Conservation (phyloP, 345 rosid species). For the Eucalyptus cloeziana region DNA sequence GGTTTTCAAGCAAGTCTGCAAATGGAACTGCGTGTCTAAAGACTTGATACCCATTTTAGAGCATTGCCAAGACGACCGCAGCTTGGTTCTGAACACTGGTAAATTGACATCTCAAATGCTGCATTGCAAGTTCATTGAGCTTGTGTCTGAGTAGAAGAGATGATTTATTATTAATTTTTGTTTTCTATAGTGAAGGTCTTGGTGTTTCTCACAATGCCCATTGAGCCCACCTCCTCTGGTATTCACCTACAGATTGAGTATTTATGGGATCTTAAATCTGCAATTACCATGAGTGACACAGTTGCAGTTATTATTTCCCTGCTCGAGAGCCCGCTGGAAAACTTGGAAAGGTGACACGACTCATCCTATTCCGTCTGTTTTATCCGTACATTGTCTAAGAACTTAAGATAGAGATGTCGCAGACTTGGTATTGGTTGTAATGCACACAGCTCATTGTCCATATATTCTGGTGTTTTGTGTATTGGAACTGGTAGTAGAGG, state of each 20-base stretch:
- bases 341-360: slow-evolving; percentile 44
- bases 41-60: slow-evolving; percentile 82
- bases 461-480: not conserved
- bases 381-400: not conserved
- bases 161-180: not conserved
- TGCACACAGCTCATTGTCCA: not conserved
- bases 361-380: not conserved
- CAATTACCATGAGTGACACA: slow-evolving; percentile 50
- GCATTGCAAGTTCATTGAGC: not conserved
- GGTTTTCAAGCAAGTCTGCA: slow-evolving; percentile 86
- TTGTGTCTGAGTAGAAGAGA: not conserved
- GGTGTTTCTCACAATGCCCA: slow-evolving; percentile 85
- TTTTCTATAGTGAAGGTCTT: slow-evolving; percentile 62
- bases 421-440: not conserved
- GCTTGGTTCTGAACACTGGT: slow-evolving; percentile 75
- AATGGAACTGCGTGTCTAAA: slow-evolving; percentile 72
- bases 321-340: slow-evolving; percentile 72
- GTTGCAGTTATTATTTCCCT: slow-evolving; percentile 66
- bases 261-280: slow-evolving; percentile 75
- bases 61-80: slow-evolving; percentile 46
- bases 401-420: not conserved
- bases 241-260: slow-evolving; percentile 71
- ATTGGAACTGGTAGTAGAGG: not conserved
- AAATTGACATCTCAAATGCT: not conserved
- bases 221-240: slow-evolving; percentile 70